Evolutionary conservation across 1,284 basidiomycete species (phyloP).

Genomic region (Ustilago lituana): DNA sequence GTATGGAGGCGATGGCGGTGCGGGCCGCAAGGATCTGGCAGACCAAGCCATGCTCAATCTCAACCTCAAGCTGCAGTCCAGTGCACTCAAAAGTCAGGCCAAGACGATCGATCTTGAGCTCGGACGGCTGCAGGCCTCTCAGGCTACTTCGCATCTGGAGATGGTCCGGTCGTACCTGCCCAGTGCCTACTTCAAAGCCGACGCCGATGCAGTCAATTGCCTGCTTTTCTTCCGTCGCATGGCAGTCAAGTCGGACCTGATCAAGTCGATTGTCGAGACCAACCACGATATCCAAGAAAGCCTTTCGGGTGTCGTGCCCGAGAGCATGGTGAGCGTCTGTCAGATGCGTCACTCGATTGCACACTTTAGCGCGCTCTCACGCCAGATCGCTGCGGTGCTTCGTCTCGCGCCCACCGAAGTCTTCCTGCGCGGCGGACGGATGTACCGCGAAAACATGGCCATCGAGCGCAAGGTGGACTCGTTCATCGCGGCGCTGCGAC

Average conservation of each 20-base stretch:
- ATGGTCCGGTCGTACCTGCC: slow-evolving; percentile 62
- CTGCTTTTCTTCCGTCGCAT: slow-evolving; percentile 65
- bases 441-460: slow-evolving; percentile 80
- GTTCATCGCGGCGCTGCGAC: slow-evolving; percentile 82
- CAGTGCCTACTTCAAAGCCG: slow-evolving; percentile 54
- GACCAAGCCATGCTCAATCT: slow-evolving; percentile 63
- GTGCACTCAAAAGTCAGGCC: slow-evolving; percentile 63
- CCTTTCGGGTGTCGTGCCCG: slow-evolving; percentile 48
- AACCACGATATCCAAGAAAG: slow-evolving; percentile 59
- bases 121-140: slow-evolving; percentile 53
- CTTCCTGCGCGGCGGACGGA: slow-evolving; percentile 73
- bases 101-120: slow-evolving; percentile 61
- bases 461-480: slow-evolving; percentile 91
- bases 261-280: slow-evolving; percentile 58
- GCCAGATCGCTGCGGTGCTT: slow-evolving; percentile 62
- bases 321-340: slow-evolving; percentile 58
- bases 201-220: slow-evolving; percentile 56
- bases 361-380: slow-evolving; percentile 59
- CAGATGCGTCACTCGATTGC: slow-evolving; percentile 62
- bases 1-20: slow-evolving; percentile 31
- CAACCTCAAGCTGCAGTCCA: slow-evolving; percentile 62
- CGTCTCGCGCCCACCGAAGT: slow-evolving; percentile 51
- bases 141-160: slow-evolving; percentile 56
- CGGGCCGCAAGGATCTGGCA: slow-evolving; percentile 39
- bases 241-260: slow-evolving; percentile 58